Conservation (phyloP, 2,329 filamentous ascomycete genomes). For the Apiospora phragmitis region DNA sequence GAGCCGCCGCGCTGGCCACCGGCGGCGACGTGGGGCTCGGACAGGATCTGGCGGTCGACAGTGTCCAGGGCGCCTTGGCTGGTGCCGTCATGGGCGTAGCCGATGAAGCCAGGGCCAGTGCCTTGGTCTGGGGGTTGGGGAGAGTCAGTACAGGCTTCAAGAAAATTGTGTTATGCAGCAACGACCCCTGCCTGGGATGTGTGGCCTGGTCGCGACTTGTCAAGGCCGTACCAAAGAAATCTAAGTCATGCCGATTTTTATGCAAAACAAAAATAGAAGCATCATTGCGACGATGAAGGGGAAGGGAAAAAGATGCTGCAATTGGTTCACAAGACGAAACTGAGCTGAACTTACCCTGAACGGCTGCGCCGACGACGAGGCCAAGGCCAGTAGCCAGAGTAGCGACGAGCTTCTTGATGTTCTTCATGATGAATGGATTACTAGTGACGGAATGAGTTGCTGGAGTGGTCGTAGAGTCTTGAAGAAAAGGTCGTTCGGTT, state of each 20-base stretch:
- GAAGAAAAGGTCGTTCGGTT: neutral
- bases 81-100: neutral
- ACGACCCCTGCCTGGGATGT: neutral
- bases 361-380: neutral
- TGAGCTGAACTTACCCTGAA: neutral
- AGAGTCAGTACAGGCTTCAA: neutral
- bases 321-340: neutral
- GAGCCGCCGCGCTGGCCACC: neutral
- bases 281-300: neutral
- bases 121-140: neutral
- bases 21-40: neutral
- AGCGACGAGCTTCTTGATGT: neutral
- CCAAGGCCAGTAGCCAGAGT: neutral
- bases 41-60: neutral
- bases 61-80: neutral
- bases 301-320: neutral
- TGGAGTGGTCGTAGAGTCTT: neutral
- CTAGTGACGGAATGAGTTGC: neutral
- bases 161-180: neutral
- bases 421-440: neutral
- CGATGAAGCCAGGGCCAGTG: neutral
- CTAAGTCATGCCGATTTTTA: neutral
- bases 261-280: neutral
- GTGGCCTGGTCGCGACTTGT: neutral
- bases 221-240: neutral